Conservation (phyloP, 2,329 filamentous ascomycete species). For the Leptographium lundbergii region DNA sequence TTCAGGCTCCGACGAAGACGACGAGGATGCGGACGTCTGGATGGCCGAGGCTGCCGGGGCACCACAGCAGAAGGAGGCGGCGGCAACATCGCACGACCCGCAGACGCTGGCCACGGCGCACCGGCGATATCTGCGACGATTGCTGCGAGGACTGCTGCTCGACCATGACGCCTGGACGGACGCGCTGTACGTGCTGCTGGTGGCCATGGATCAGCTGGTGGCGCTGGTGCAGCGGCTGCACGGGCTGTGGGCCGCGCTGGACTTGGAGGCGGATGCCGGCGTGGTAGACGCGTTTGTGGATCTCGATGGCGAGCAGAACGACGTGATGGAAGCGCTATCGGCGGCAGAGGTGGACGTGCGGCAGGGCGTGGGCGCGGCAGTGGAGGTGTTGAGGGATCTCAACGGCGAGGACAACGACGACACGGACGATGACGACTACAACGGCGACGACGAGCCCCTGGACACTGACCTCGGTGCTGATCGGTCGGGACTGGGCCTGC, state of each 20-base stretch:
- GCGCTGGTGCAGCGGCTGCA: constrained; percentile 66
- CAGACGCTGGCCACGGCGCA: constrained; percentile 76
- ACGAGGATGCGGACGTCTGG: constrained; percentile 30
- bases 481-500: constrained; percentile 16
- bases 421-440: constrained; percentile 11
- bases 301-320: constrained; percentile 57
- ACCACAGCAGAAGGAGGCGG: background rate
- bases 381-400: constrained; percentile 36
- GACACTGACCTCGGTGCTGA: constrained; percentile 22
- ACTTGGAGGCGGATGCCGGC: constrained; percentile 71
- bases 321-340: constrained; percentile 52
- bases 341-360: constrained; percentile 54
- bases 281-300: constrained; percentile 66
- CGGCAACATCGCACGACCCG: constrained; percentile 45
- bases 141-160: constrained; percentile 55
- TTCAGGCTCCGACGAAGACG: constrained; percentile 15
- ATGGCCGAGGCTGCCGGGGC: constrained; percentile 14
- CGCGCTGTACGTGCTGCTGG: constrained; percentile 52
- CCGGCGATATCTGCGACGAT: constrained; percentile 56
- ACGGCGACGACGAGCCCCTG: constrained; percentile 22
- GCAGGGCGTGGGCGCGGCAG: constrained; percentile 52
- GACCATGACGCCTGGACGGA: constrained; percentile 51
- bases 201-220: constrained; percentile 69
- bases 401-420: constrained; percentile 24
- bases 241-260: constrained; percentile 61